Conservation (phyloP, 1,284 basidiomycete species). For the Cryptococcus sp. region DNA sequence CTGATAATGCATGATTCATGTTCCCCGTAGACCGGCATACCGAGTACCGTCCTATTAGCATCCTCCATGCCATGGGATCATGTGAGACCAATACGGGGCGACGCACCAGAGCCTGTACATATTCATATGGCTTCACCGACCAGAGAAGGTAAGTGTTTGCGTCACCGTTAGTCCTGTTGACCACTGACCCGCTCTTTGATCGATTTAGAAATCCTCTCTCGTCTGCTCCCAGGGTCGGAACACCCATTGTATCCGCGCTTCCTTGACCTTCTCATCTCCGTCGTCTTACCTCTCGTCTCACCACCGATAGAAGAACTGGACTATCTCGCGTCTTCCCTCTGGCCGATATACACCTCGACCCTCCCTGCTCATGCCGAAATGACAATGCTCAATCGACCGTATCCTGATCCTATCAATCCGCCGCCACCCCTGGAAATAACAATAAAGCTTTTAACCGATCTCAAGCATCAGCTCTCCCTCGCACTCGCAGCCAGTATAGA, state of each 20-base stretch:
- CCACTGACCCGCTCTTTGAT: not conserved
- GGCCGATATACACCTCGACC: slow-evolving; percentile 62
- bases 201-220: slow-evolving; percentile 30
- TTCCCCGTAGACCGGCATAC: slow-evolving; percentile 48
- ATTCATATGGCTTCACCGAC: slow-evolving; percentile 62
- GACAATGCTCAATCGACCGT: slow-evolving; percentile 21
- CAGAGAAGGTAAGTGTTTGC: slow-evolving; percentile 63
- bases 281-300: slow-evolving; percentile 66
- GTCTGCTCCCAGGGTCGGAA: slow-evolving; percentile 32
- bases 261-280: slow-evolving; percentile 63
- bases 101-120: slow-evolving; percentile 73
- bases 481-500: slow-evolving; percentile 45
- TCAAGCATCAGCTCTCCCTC: slow-evolving; percentile 43
- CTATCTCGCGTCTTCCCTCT: slow-evolving; percentile 73
- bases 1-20: no score
- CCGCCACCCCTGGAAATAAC: slow-evolving; percentile 37
- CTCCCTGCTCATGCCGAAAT: slow-evolving; percentile 44
- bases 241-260: slow-evolving; percentile 68
- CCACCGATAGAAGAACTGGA: slow-evolving; percentile 66
- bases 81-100: slow-evolving; percentile 67
- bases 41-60: slow-evolving; percentile 64
- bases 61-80: slow-evolving; percentile 74
- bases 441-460: slow-evolving; percentile 47
- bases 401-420: slow-evolving; percentile 21
- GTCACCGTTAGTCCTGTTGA: not conserved